phyloP scores from a whole-genome alignment of 2,329 filamentous ascomycete genomes.

The Beauveria brongniartii region DNA sequence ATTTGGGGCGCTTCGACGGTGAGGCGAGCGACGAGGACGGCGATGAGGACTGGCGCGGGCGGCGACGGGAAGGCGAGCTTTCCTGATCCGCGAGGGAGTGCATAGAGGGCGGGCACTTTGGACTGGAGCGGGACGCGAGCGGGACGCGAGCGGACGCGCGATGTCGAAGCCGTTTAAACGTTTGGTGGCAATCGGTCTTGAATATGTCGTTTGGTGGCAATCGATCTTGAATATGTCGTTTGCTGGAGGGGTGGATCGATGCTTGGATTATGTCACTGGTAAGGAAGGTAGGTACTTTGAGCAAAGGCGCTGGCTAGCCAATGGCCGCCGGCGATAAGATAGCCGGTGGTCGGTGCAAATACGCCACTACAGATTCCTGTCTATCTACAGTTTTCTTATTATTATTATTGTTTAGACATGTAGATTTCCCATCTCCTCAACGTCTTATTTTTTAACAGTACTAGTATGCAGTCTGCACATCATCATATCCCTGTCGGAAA shows the following conservation, averaged over 20 bases:
- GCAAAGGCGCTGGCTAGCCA: no score
- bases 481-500: no score
- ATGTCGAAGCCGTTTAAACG: neutral
- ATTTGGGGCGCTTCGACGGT: constrained; percentile 25
- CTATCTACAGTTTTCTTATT: no score
- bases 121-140: neutral
- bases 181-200: neutral
- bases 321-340: constrained; percentile 1
- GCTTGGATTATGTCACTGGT: constrained; percentile 1
- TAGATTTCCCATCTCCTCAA: no score
- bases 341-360: neutral
- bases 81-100: constrained; percentile 23
- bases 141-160: neutral
- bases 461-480: no score
- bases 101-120: constrained; percentile 20
- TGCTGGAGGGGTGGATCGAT: neutral
- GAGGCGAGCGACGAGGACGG: constrained; percentile 20
- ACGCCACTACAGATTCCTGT: neutral
- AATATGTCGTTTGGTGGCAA: neutral
- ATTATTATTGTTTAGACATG: no score
- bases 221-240: neutral
- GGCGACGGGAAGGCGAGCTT: constrained; percentile 28
- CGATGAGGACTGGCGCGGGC: constrained; percentile 28
- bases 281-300: neutral
- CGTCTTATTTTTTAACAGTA: no score